Conservation (phyloP, 306 rosid species). For the Trifolium fragiferum region DNA sequence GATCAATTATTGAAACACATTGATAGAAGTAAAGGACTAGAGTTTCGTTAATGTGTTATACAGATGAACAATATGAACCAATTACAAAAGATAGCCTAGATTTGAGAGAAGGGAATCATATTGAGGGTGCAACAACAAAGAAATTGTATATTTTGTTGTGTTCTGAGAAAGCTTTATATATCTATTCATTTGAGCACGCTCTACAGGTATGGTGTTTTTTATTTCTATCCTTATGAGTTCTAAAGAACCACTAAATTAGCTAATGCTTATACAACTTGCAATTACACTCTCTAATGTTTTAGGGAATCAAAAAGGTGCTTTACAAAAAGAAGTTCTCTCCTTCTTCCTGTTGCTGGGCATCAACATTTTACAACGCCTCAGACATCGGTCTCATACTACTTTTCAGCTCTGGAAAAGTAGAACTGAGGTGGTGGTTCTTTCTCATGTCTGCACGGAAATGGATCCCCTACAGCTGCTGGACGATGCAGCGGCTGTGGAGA, state of each 20-base stretch:
- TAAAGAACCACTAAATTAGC: conserved; percentile 6
- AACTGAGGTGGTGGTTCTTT: conserved; percentile 65
- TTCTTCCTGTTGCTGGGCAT: conserved; percentile 87
- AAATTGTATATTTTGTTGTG: conserved; percentile 63
- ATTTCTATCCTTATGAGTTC: conserved; percentile 15
- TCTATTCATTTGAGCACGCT: conserved; percentile 76
- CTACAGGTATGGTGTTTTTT: conserved; percentile 61
- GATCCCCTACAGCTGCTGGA: not conserved
- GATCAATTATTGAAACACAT: not conserved
- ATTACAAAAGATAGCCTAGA: conserved; percentile 45
- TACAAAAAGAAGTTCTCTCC: conserved; percentile 78
- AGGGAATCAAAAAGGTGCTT: conserved; percentile 91
- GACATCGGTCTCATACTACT: conserved; percentile 63
- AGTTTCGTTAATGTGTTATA: conserved; percentile 7
- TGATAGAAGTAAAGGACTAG: conserved; percentile 28
- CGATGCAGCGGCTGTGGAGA: not conserved
- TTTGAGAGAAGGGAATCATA: conserved; percentile 48
- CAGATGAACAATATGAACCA: conserved; percentile 61
- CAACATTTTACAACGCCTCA: conserved; percentile 61
- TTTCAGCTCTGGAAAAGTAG: conserved; percentile 69
- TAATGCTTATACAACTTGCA: conserved; percentile 28
- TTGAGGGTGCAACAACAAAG: conserved; percentile 55
- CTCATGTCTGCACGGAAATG: not conserved
- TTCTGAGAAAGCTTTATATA: conserved; percentile 83
- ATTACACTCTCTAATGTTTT: conserved; percentile 30